Percentiles rank a stretch among this genome's conserved stretches.
phyloP scores from a whole-genome alignment of 768 basidiomycete genomes.

The Leucocoprinus leucothites region DNA sequence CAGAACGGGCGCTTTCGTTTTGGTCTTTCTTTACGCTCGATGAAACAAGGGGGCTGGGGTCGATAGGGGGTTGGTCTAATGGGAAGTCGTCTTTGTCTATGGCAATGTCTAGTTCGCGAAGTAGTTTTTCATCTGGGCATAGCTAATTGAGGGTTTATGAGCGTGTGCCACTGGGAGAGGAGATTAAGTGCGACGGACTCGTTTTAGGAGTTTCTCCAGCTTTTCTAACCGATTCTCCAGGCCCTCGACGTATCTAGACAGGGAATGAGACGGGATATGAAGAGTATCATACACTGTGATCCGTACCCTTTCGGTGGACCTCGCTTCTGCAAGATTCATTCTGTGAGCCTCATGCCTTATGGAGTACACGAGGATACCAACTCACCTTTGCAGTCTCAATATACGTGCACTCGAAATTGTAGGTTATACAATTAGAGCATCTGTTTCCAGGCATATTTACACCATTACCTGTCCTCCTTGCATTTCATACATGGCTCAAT shows the following conservation, averaged over 20 bases:
- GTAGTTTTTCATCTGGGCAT: slow-evolving; percentile 60
- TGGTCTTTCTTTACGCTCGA: slow-evolving; percentile 1
- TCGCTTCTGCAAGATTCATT: slow-evolving; percentile 37
- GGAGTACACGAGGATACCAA: slow-evolving; percentile 14
- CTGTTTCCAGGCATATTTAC: slow-evolving; percentile 62
- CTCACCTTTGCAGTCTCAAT: slow-evolving; percentile 65
- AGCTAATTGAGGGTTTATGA: slow-evolving; percentile 40
- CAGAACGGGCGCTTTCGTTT: neutral
- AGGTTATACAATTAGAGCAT: slow-evolving; percentile 68
- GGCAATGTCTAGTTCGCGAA: slow-evolving; percentile 48
- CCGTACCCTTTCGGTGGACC: slow-evolving; percentile 62
- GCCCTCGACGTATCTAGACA: slow-evolving; percentile 51
- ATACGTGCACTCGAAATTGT: slow-evolving; percentile 65
- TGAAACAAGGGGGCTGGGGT: slow-evolving; percentile 21
- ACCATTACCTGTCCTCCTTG: slow-evolving; percentile 53
- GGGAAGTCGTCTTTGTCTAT: slow-evolving; percentile 22
- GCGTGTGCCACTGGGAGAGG: neutral
- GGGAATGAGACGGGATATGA: neutral
- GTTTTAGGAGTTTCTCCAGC: slow-evolving; percentile 54
- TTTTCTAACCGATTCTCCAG: slow-evolving; percentile 59
- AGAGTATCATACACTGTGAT: neutral
- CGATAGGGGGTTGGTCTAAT: slow-evolving; percentile 18
- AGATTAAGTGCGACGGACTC: slow-evolving; percentile 22
- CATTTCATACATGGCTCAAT: neutral
- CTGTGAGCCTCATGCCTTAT: slow-evolving; percentile 4